Base-by-base conservation (phyloP, 805 yeast genomes). In the Hanseniaspora thailandica region DNA sequence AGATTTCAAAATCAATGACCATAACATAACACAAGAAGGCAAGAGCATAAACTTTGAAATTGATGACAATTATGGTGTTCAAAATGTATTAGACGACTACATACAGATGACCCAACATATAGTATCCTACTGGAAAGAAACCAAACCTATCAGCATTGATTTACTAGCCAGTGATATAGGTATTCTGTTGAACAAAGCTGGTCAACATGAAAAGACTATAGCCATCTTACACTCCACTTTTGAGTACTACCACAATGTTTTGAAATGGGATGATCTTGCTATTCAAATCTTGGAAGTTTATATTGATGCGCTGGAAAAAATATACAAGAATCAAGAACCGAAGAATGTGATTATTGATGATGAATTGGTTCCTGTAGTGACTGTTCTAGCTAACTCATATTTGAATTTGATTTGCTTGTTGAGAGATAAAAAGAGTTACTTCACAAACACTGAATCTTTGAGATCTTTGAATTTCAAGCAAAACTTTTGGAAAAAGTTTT, bases 161-260 rank as follows among this genome's bases (percentile, higher is more conserved):
- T 71, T 82, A 4, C 70, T 93, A 15, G 80, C 89, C 1, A 77
- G 86, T 6, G 96, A 90, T 57, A 73, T 87, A 51, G 96, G 95
- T 0, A 62, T 84, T 10, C 66, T 87, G 17, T 80, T 82, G 55
- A 81, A 77, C 62, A 78, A 77, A 58, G 68, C 71, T 30, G 67
- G 74, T 3, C 73, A 84, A 33, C 82, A 77, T 59, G 72, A 73
- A 35, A 74, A 76, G 43, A 82, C 96, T 1, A 75, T 80, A 15
- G 69, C 75, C 5, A 77, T 85, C 2, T 69, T 90, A 12, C 77
- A 78, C 36, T 77, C 80, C 8, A 80, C 93, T 2, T 86, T 85
- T 45, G 78, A 76, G 36, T 78, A 78, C 53, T 88, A 84, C 61
- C 73, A 76, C 7, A 66, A 73, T 19, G 77, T 81, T 45, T 9